Conservation (phyloP, 2,329 filamentous ascomycete species). For the Aspergillus fischeri region DNA sequence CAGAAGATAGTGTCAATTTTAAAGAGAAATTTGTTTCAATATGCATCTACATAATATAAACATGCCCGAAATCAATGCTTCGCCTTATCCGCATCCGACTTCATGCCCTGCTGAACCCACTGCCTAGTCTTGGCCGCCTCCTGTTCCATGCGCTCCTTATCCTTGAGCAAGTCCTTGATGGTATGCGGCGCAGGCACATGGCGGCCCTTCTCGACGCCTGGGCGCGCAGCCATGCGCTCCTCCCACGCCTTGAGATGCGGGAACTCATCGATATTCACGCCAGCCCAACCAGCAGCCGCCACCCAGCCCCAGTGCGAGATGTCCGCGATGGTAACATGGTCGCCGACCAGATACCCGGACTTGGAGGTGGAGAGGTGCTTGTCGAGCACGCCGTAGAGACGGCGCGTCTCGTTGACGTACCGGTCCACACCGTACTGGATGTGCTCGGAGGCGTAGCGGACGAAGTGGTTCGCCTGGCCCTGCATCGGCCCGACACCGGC, state of each 20-base stretch:
- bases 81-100: conserved; percentile 56
- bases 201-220: conserved; percentile 69
- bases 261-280: conserved; percentile 69
- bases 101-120: conserved; percentile 70
- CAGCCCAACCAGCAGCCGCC: conserved; percentile 54
- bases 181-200: conserved; percentile 65
- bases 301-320: conserved; percentile 81
- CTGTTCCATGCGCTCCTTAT: conserved; percentile 56
- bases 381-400: conserved; percentile 75
- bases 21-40: background rate
- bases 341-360: conserved; percentile 49
- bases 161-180: conserved; percentile 56
- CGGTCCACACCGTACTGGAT: conserved; percentile 79
- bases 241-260: conserved; percentile 74
- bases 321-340: conserved; percentile 58
- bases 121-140: conserved; percentile 49
- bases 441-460: conserved; percentile 73
- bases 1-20: background rate
- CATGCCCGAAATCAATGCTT: conserved; percentile 7
- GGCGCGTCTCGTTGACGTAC: conserved; percentile 78
- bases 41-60: background rate
- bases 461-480: conserved; percentile 79
- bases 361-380: conserved; percentile 57
- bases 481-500: conserved; percentile 80
- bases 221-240: conserved; percentile 62